Conservation (phyloP, 345 rosid genomes). For the Mercurialis annua region DNA sequence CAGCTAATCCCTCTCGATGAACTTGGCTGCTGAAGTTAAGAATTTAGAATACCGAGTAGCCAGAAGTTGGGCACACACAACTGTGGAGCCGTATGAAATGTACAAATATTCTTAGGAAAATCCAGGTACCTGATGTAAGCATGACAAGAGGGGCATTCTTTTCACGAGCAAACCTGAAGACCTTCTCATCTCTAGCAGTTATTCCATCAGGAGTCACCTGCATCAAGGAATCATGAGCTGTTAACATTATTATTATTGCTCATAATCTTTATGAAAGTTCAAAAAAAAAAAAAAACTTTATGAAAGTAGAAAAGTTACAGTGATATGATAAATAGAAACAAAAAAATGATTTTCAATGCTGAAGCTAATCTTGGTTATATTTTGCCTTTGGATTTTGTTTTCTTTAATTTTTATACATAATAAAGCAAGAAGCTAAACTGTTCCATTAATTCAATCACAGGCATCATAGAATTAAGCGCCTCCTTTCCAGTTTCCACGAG, state of each 20-base stretch:
- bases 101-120: neutral
- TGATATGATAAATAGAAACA: too few species aligned
- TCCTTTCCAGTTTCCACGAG: neutral
- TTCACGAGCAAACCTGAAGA: conserved; percentile 72
- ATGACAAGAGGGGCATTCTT: conserved; percentile 70
- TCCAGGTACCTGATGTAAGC: conserved; percentile 77
- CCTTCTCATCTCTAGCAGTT: conserved; percentile 78
- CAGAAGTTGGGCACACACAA: neutral
- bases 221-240: conserved; percentile 17
- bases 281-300: neutral
- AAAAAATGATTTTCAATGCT: neutral
- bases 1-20: neutral
- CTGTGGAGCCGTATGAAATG: neutral
- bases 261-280: neutral
- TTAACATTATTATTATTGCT: neutral
- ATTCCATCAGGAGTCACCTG: conserved; percentile 85
- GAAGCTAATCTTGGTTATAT: neutral
- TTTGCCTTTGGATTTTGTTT: neutral
- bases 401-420: neutral
- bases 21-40: neutral
- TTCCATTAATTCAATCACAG: neutral
- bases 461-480: neutral
- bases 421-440: neutral
- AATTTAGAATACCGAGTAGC: neutral
- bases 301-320: neutral